Conservation (phyloP, 1,284 basidiomycete genomes). For the Cutaneotrichosporon sp. region DNA sequence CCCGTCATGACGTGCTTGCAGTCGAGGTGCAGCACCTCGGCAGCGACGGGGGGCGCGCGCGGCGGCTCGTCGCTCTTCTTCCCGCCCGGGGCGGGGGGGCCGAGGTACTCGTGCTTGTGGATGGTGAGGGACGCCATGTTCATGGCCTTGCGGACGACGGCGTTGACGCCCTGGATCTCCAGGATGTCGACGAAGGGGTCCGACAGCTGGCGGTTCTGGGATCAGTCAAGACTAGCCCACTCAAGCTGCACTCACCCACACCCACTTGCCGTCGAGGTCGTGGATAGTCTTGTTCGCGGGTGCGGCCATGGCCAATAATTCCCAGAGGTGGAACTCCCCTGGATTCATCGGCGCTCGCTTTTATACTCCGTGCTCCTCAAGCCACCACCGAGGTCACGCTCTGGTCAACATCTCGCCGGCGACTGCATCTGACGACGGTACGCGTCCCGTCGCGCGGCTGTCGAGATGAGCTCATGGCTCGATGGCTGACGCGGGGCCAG, state of each 20-base stretch:
- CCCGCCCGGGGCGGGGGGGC: neutral
- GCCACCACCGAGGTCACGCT: neutral
- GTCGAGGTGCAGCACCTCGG: slow-evolving; percentile 5
- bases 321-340: too few relatives aligned
- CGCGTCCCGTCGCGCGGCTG: neutral
- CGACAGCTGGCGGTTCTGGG: slow-evolving; percentile 16
- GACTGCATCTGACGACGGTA: neutral
- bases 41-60: neutral
- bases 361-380: neutral
- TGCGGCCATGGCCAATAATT: slow-evolving; percentile 8
- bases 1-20: slow-evolving; percentile 13
- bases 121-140: slow-evolving; percentile 9
- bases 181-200: slow-evolving; percentile 14
- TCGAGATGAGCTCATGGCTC: neutral
- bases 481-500: neutral
- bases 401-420: neutral
- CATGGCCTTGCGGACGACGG: slow-evolving; percentile 13
- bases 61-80: slow-evolving; percentile 6
- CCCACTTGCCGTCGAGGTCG: slow-evolving; percentile 14
- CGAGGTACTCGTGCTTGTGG: slow-evolving; percentile 11
- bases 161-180: slow-evolving; percentile 15
- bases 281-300: slow-evolving; percentile 12
- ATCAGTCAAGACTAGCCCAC: neutral
- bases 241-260: slow-evolving; percentile 9
- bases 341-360: too few relatives aligned